Percentiles rank a stretch among this genome's conserved stretches.
These are phyloP conservation scores for Alternaria postmessia DNA, from an alignment of 2,329 filamentous ascomycete species.

Conservation along the genomic window DNA sequence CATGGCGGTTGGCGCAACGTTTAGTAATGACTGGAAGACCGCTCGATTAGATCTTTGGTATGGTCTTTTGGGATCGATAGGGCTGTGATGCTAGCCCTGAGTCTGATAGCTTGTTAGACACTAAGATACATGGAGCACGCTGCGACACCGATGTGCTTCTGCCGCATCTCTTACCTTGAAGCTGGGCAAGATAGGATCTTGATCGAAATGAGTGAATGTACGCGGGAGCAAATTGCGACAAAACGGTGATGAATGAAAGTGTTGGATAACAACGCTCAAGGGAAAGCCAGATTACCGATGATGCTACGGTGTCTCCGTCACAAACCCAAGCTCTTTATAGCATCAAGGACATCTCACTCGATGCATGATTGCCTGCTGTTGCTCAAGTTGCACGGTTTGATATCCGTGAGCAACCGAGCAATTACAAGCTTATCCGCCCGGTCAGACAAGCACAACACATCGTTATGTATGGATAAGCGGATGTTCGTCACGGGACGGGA, in stretches of 20 bases:
- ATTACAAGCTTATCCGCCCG: conserved; percentile 14
- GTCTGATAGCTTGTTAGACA: not conserved
- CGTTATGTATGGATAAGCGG: not conserved
- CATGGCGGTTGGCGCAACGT: conserved; percentile 40
- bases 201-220: not conserved
- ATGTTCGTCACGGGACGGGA: not conserved
- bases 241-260: not conserved
- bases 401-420: conserved; percentile 16
- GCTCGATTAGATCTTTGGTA: not conserved
- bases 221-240: not conserved
- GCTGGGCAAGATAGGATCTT: not conserved
- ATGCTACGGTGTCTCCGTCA: not conserved
- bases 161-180: not conserved
- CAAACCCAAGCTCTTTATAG: conserved; percentile 9
- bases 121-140: not conserved
- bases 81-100: not conserved
- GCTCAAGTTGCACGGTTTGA: conserved; percentile 24
- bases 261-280: not conserved
- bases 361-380: not conserved
- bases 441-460: not conserved
- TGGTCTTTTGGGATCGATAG: not conserved
- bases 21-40: not conserved
- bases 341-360: not conserved
- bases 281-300: not conserved
- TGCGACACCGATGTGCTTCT: not conserved